Base-by-base conservation (phyloP, 1,284 basidiomycete genomes). In the Marasmius sp. region DNA sequence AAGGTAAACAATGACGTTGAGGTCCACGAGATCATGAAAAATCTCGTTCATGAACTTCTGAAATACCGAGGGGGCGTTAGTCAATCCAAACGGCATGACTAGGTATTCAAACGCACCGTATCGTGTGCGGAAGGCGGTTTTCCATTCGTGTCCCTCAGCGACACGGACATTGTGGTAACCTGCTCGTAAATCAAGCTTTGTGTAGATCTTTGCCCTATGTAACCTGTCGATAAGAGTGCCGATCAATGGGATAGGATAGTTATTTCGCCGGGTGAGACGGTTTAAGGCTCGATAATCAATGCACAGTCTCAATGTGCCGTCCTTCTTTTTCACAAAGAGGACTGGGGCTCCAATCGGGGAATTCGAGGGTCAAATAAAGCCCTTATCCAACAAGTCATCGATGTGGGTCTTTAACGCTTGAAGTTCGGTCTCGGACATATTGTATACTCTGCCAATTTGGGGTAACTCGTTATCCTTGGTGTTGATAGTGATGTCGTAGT, bases 1-100 rank as follows among this genome's bases (percentile, higher is more conserved):
- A 5, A 27, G 27, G 5, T 27, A 27, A 2, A 27, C 27, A 5
- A 27, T 27, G 27, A 27, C 27, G 5, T 27, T 27, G 2, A 27
- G 2, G 5, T 27, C 27, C 27, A 27, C 27, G 2, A 27, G 2
- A 5, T 27, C 27, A 5, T 27, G 27, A 27, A 27, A 5, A 2
- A 27, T 2, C 5, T 27, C 27, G 5, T 27, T 27, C 27, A 27
- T 27, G 27, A 27, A 27, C 27, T 61, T 3, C 58, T 67, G 67
- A 62, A 79, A 50, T 43, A 77, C 72, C 72, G 52, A 57, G 36
- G 43, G 43, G 14, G 43, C 43, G 43, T 45, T 45, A 18, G 43
- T 45, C 4, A 45, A 6, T 18, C 43, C 43, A 14, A 55, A 34
- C 4, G 12, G 20, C n/a, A 55, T 55, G 34, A 38, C 36, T 4